Percentiles rank a stretch among this genome's conserved stretches.
Conservation (phyloP, 371 early-diverging fungal species). For the Mortierella sp. region DNA sequence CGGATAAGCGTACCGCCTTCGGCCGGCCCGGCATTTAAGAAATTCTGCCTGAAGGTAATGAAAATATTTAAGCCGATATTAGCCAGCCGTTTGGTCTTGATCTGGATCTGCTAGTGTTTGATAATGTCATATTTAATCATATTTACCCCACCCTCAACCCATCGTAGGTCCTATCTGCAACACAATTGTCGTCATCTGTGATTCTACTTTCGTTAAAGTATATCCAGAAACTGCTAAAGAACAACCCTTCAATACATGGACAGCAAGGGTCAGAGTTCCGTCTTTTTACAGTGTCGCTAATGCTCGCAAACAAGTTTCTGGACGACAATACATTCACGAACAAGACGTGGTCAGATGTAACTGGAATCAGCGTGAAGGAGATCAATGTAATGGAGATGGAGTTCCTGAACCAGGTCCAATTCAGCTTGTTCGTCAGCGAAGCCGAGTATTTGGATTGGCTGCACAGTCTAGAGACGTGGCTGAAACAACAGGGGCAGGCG, state of each 20-base stretch:
- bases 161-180: slow-evolving; percentile 65
- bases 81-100: too few relatives aligned
- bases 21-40: slow-evolving; percentile 65
- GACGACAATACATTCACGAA: slow-evolving; percentile 80
- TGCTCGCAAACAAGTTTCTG: slow-evolving; percentile 77
- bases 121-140: too few relatives aligned
- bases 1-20: slow-evolving; percentile 60
- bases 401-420: slow-evolving; percentile 71
- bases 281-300: slow-evolving; percentile 81
- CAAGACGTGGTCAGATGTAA: slow-evolving; percentile 78
- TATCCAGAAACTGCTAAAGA: slow-evolving; percentile 70
- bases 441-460: slow-evolving; percentile 67
- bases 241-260: slow-evolving; percentile 71
- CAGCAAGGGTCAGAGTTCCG: slow-evolving; percentile 82
- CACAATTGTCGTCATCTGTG: slow-evolving; percentile 72
- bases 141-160: too few relatives aligned
- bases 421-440: slow-evolving; percentile 68
- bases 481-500: slow-evolving; percentile 41
- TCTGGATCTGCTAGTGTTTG: too few relatives aligned
- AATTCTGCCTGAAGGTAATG: slow-evolving; percentile 68
- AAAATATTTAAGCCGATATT: slow-evolving; percentile 14
- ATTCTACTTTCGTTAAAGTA: slow-evolving; percentile 70
- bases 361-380: slow-evolving; percentile 72
- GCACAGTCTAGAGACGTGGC: slow-evolving; percentile 55
- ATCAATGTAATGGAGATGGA: slow-evolving; percentile 80